Evolutionary conservation across 805 yeast genomes (phyloP).

Genomic region (Lachancea thermotolerans): DNA sequence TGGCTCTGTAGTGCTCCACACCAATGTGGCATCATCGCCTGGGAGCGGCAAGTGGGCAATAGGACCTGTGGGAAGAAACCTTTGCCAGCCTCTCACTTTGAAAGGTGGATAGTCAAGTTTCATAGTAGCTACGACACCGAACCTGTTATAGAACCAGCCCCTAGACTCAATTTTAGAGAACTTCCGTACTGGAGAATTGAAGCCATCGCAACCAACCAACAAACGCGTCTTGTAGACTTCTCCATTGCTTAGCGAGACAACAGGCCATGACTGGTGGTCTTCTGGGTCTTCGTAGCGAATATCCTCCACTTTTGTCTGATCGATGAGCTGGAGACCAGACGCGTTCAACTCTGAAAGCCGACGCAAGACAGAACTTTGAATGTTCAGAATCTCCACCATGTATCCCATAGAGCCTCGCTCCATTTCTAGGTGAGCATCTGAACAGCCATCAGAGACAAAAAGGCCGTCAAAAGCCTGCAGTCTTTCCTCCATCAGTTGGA

Average conservation of each 20-base stretch:
- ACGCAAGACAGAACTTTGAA: constrained; percentile 66
- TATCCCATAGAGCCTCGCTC: constrained; percentile 54
- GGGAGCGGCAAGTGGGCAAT: constrained; percentile 87
- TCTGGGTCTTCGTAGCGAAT: constrained; percentile 37
- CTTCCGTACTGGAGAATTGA: constrained; percentile 82
- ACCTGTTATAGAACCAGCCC: constrained; percentile 86
- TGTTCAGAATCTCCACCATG: constrained; percentile 86
- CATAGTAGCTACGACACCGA: constrained; percentile 90
- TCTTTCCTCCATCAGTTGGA: constrained; percentile 68
- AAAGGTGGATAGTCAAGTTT: constrained; percentile 66
- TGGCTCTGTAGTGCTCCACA: constrained; percentile 85
- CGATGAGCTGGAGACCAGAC: constrained; percentile 41
- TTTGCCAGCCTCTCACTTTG: constrained; percentile 80
- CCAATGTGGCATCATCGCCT: constrained; percentile 78
- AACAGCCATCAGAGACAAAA: constrained; percentile 77
- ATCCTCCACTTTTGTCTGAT: constrained; percentile 58
- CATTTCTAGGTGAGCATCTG: constrained; percentile 64
- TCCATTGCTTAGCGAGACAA: constrained; percentile 62
- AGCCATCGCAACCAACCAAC: constrained; percentile 94
- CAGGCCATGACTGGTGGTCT: constrained; percentile 60
- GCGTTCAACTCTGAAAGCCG: constrained; percentile 41
- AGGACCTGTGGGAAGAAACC: constrained; percentile 89
- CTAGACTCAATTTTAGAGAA: constrained; percentile 77
- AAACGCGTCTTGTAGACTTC: constrained; percentile 57
- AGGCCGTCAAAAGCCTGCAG: constrained; percentile 74